phyloP scores from a whole-genome alignment of 179 eudicot genomes.

The Amaranthus tricolor region DNA sequence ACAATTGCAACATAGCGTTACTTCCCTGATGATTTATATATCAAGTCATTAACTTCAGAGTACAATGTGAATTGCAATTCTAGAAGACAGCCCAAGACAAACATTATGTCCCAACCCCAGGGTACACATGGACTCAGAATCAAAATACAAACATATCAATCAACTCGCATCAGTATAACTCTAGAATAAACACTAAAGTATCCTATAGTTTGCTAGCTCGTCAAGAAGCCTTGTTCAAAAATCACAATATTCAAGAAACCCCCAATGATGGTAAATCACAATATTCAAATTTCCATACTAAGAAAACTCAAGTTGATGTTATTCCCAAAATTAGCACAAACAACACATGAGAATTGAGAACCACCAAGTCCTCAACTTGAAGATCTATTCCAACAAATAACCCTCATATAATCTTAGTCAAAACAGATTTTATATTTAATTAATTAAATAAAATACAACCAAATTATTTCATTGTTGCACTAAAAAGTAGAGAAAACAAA shows the following conservation, averaged over 20 bases:
- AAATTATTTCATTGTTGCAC: background rate
- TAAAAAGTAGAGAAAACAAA: constrained; percentile 1
- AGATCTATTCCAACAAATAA: background rate
- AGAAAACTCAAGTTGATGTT: background rate
- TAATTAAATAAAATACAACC: too few species aligned
- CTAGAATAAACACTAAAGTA: too few species aligned
- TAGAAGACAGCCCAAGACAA: background rate
- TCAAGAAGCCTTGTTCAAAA: background rate
- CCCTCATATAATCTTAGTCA: background rate
- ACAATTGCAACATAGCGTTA: background rate
- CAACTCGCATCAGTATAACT: background rate
- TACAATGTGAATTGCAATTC: background rate
- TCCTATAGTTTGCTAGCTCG: too few species aligned
- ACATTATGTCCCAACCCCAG: background rate
- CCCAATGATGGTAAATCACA: background rate
- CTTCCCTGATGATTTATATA: background rate
- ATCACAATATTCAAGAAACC: too few species aligned
- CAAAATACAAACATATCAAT: background rate
- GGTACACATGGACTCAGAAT: background rate
- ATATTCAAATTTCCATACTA: background rate
- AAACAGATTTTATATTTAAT: too few species aligned
- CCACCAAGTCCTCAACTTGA: background rate
- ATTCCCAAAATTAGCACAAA: background rate
- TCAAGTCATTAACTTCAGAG: background rate
- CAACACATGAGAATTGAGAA: background rate